A percentile compares a stretch with the other conserved stretches of the same genome.
phyloP scores from a whole-genome alignment of 352 stramenopile species.

The Peronospora destructor region DNA sequence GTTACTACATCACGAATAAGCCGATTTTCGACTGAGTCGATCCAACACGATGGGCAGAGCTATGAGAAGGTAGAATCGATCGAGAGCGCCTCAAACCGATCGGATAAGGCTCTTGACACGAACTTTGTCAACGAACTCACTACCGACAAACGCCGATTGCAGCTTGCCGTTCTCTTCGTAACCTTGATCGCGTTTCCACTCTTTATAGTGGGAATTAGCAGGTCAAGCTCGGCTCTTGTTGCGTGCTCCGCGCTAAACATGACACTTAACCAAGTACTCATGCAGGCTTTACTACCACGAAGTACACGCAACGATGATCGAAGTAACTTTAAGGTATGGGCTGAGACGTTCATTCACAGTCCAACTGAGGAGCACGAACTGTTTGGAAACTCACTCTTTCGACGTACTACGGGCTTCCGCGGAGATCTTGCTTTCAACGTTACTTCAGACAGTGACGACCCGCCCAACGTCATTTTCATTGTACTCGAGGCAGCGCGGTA shows the following conservation, averaged over 20 bases:
- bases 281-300: background rate
- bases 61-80: background rate
- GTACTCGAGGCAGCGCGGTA: slow-evolving; percentile 42
- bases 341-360: background rate
- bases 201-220: background rate
- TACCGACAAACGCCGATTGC: background rate
- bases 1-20: background rate
- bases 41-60: background rate
- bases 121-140: too few species aligned
- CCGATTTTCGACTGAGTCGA: background rate
- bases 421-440: slow-evolving; percentile 25
- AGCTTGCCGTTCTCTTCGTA: background rate
- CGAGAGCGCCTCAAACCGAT: background rate
- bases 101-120: background rate
- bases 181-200: background rate
- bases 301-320: background rate
- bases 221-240: background rate
- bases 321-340: background rate
- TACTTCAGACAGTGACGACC: slow-evolving; percentile 19
- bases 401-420: slow-evolving; percentile 10
- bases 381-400: slow-evolving; percentile 1
- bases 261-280: background rate
- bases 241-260: background rate
- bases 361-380: too few species aligned
- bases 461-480: slow-evolving; percentile 38